Evolutionary conservation across 306 rosid genomes (phyloP).

Genomic region (Lablab purpureus): DNA sequence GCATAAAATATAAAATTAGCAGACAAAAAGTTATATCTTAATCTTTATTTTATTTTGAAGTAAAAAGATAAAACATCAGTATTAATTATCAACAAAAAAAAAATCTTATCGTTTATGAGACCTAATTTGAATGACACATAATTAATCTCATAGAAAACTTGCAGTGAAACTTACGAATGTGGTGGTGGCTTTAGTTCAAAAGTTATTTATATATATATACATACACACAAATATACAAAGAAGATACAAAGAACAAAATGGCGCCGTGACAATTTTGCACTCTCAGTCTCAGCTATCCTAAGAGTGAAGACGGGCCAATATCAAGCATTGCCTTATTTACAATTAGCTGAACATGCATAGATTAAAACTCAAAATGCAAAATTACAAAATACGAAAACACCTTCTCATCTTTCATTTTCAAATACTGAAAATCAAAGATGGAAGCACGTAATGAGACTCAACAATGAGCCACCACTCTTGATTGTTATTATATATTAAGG

Average conservation of each 20-base stretch:
- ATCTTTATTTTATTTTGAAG: too few species aligned
- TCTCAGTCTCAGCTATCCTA: neutral
- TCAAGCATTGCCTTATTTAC: constrained; percentile 38
- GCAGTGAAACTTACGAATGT: neutral
- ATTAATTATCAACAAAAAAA: too few species aligned
- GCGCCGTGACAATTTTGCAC: constrained; percentile 26
- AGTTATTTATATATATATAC: neutral
- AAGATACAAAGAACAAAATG: neutral
- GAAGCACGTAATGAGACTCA: too few species aligned
- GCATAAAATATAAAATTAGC: too few species aligned
- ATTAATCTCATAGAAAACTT: too few species aligned
- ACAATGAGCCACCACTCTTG: too few species aligned
- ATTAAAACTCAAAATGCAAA: neutral
- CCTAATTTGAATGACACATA: too few species aligned
- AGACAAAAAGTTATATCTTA: too few species aligned
- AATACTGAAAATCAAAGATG: too few species aligned
- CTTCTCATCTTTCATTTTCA: constrained; percentile 33
- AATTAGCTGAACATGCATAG: neutral
- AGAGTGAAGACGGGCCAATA: constrained; percentile 34
- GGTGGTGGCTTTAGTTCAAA: constrained; percentile 36
- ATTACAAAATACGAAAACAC: neutral
- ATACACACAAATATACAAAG: neutral
- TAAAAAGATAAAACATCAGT: too few species aligned
- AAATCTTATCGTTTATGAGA: too few species aligned
- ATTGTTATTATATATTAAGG: neutral